Percentiles rank a stretch among this genome's conserved stretches.
Conservation (phyloP, 164 flowering plant genomes). For the Litsea cubeba region DNA sequence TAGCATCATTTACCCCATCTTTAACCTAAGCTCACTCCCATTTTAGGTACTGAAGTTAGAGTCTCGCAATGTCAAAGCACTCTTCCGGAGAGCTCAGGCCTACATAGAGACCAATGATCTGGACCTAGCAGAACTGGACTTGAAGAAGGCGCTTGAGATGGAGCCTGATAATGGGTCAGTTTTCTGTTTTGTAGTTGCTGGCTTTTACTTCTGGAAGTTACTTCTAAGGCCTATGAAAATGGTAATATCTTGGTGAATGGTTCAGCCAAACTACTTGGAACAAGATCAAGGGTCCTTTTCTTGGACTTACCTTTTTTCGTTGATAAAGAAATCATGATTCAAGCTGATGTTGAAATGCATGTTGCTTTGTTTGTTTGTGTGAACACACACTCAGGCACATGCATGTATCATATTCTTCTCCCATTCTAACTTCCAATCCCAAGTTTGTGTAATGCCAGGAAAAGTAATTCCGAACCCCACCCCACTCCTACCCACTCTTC, state of each 20-base stretch:
- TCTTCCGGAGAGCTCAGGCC: conserved; percentile 25
- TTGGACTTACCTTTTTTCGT: background rate
- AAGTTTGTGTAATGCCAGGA: no score
- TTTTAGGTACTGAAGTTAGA: conserved; percentile 20
- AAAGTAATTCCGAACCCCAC: no score
- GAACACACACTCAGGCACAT: background rate
- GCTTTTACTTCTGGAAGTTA: background rate
- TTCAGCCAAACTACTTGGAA: background rate
- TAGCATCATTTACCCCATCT: background rate
- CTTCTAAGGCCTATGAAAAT: background rate
- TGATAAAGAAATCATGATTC: background rate
- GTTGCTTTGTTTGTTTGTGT: background rate
- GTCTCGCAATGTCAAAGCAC: conserved; percentile 22
- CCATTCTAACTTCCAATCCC: background rate
- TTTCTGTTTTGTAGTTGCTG: background rate
- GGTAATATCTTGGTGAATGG: background rate
- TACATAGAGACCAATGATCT: conserved; percentile 22
- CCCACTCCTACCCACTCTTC: no score
- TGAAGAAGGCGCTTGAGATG: conserved; percentile 21
- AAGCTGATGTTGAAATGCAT: background rate
- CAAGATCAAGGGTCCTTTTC: no score
- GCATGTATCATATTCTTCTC: background rate
- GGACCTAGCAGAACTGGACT: conserved; percentile 24
- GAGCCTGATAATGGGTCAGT: conserved; percentile 21
- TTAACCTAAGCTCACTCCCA: background rate